Base-by-base conservation (phyloP, 2,329 filamentous ascomycete genomes). In the Ascochyta rabiei region DNA sequence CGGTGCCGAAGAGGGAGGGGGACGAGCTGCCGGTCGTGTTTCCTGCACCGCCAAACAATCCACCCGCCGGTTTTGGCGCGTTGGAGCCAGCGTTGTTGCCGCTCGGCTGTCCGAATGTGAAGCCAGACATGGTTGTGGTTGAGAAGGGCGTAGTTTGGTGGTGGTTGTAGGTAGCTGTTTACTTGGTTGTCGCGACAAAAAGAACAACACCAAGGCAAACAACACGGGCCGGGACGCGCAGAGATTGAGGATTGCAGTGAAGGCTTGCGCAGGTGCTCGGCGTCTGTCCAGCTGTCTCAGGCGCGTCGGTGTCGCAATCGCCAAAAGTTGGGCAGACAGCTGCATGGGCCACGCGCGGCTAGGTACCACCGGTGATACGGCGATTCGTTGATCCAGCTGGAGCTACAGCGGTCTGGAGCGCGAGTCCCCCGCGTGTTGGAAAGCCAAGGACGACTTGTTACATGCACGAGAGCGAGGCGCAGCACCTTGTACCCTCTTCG, bases 101-200 rank as follows among this genome's bases (percentile, higher is more conserved):
- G 47, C 46, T 43, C 31, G 52, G 41, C 52, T 45, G 28, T 50
- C 76, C 76, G 46, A 77, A 81, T 18, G 56, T 70, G 55, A 71
- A 72, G 23, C 60, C 59, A 35, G 68, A 56, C 67, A 70, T 72
- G 43, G 56, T 60, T 44, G 60, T 40, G 59, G 51, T 58, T 35
- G 57, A 42, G n/a, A 48, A 48, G 6, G 26, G 35, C n/a, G 26
- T 39, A 12, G 24, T 38, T 40, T 18, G 48, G 21, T 26, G 40
- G 39, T 45, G 46, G 37, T 49, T 49, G 56, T 51, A 41, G 33
- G 46, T 42, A 54, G 61, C 57, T 68, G 64, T 61, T 67, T 64
- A 59, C 57, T 15, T 43, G 31, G 45, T 28, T 21, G 39, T 40
- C 40, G 40, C 48, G 38, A 35, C 40, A 37, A 34, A 33, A 30